These are phyloP conservation scores for Alternaria sp. DNA, from an alignment of 2,329 filamentous ascomycete genomes.

Conservation along the genomic window DNA sequence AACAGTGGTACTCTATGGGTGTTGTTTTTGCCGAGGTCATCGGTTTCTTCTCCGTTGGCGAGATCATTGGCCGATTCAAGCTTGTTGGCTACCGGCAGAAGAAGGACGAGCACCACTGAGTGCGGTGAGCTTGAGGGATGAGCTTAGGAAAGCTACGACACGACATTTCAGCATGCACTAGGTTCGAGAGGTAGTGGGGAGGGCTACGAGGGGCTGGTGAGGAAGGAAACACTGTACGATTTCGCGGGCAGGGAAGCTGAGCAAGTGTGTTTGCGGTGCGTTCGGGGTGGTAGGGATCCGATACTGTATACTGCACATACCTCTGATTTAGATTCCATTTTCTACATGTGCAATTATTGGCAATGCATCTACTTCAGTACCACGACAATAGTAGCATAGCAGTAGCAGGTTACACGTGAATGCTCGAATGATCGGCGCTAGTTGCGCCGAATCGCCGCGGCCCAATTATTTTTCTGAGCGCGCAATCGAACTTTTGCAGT, in stretches of 20 bases:
- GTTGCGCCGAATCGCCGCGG: conserved; percentile 27
- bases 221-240: conserved; percentile 31
- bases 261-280: conserved; percentile 31
- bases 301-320: conserved; percentile 53
- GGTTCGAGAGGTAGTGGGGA: conserved; percentile 3
- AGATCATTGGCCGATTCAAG: conserved; percentile 97
- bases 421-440: conserved; percentile 23
- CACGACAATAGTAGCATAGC: not conserved
- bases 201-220: conserved; percentile 6
- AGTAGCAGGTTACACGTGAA: conserved; percentile 6
- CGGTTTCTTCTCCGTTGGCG: conserved; percentile 97
- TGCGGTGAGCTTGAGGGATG: conserved; percentile 1
- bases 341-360: conserved; percentile 42
- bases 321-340: conserved; percentile 50
- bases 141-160: conserved; percentile 15
- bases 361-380: conserved; percentile 29
- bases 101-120: conserved; percentile 45
- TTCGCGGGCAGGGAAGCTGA: conserved; percentile 22
- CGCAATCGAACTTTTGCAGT: conserved; percentile 30
- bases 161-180: conserved; percentile 15
- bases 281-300: conserved; percentile 23
- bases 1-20: conserved; percentile 75
- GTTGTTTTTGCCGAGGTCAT: conserved; percentile 86
- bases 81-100: conserved; percentile 78
- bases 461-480: conserved; percentile 30